Percentiles rank a stretch among this genome's conserved stretches.
Conservation (phyloP, 2,329 filamentous ascomycete species). For the Fusarium austroafricanum region DNA sequence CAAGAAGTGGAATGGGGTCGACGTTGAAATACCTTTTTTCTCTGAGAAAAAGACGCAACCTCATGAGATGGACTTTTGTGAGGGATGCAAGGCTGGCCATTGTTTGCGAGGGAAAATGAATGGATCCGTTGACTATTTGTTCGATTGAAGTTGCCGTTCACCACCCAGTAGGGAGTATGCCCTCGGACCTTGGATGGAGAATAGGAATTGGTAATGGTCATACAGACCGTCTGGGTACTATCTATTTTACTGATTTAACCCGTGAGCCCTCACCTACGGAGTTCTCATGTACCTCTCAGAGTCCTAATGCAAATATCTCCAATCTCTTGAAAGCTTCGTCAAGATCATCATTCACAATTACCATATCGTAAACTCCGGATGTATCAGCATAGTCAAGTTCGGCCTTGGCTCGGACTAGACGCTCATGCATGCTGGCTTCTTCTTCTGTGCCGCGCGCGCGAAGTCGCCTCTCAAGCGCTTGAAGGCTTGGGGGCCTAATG, state of each 20-base stretch:
- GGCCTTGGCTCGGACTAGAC: neutral
- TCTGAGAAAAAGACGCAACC: neutral
- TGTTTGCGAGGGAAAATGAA: conserved; percentile 29
- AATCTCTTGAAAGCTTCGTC: neutral
- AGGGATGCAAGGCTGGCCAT: conserved; percentile 52
- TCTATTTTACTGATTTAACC: no score
- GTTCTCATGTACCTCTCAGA: no score
- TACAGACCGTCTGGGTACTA: no score
- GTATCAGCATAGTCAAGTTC: neutral
- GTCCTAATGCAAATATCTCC: neutral
- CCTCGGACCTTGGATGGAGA: no score
- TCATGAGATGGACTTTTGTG: conserved; percentile 48
- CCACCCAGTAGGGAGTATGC: no score
- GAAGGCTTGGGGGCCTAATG: neutral
- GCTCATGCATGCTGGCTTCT: neutral
- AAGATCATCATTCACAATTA: neutral
- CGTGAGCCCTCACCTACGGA: no score
- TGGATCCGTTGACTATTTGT: no score
- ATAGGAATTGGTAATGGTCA: no score
- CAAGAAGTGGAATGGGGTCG: conserved; percentile 51
- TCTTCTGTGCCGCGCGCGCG: neutral
- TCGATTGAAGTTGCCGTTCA: no score
- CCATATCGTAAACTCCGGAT: neutral
- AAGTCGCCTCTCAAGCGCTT: neutral
- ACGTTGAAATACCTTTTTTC: conserved; percentile 22